Conservation (phyloP, 352 stramenopile genomes). For the Globisporangium cylindrosporum region DNA sequence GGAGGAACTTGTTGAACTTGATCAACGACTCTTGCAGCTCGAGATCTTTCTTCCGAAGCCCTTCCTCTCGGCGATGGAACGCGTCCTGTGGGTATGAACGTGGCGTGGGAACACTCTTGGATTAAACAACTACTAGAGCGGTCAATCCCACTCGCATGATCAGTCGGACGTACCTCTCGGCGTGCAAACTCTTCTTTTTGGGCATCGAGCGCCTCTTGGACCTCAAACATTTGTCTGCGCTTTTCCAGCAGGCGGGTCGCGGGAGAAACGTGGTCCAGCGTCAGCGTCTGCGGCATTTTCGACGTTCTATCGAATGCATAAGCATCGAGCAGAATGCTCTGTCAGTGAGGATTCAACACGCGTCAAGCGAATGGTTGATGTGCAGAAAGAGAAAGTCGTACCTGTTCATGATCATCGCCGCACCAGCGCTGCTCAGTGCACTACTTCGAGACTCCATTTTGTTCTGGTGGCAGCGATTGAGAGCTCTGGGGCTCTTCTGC, state of each 20-base stretch:
- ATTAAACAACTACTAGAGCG: too few relatives aligned
- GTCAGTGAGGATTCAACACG: not conserved
- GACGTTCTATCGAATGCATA: conserved; percentile 17
- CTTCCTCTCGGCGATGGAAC: conserved; percentile 92
- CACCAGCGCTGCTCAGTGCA: conserved; percentile 54
- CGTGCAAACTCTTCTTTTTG: conserved; percentile 94
- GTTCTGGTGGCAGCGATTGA: not conserved
- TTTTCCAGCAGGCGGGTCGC: conserved; percentile 93
- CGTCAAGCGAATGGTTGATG: too few relatives aligned
- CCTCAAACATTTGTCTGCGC: conserved; percentile 94
- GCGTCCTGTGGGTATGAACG: conserved; percentile 59
- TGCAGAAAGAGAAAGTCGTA: conserved; percentile 15
- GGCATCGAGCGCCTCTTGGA: conserved; percentile 91
- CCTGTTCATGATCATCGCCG: conserved; percentile 71
- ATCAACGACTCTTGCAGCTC: conserved; percentile 95
- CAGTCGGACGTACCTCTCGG: conserved; percentile 33
- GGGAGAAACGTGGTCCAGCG: conserved; percentile 91
- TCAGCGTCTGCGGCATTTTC: conserved; percentile 86
- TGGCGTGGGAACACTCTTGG: too few relatives aligned
- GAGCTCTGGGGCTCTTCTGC: not conserved
- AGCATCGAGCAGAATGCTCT: not conserved
- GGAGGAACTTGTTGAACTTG: conserved; percentile 95
- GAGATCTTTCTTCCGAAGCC: conserved; percentile 91
- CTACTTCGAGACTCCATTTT: conserved; percentile 48
- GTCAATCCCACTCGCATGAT: too few relatives aligned